Evolutionary conservation across 164 flowering plant species (phyloP).

Genomic region (Stephania japonica): DNA sequence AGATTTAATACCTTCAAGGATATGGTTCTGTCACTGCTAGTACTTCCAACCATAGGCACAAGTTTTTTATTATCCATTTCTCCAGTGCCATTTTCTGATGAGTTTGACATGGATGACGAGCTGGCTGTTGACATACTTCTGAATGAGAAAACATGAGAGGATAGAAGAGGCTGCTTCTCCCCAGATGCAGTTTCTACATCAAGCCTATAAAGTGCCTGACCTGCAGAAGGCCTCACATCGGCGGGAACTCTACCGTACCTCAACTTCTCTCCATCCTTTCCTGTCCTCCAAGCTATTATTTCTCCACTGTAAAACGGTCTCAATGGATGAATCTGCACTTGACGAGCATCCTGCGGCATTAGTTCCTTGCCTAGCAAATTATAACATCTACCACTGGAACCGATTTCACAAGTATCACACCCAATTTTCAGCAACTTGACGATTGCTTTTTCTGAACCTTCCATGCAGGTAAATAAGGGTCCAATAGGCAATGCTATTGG

Average conservation of each 20-base stretch:
- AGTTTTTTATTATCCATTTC: constrained; percentile 20
- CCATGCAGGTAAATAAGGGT: constrained; percentile 62
- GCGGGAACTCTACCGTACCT: constrained; percentile 88
- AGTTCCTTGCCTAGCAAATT: constrained; percentile 64
- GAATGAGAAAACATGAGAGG: constrained; percentile 89
- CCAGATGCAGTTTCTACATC: constrained; percentile 71
- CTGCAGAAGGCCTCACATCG: constrained; percentile 84
- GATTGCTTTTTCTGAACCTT: constrained; percentile 52
- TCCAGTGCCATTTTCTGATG: constrained; percentile 19
- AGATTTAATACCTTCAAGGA: constrained; percentile 49
- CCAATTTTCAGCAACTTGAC: constrained; percentile 50
- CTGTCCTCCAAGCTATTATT: constrained; percentile 84
- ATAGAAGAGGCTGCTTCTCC: constrained; percentile 52
- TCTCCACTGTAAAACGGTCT: constrained; percentile 94
- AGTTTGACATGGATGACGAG: constrained; percentile 34
- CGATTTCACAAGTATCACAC: constrained; percentile 35
- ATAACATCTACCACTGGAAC: constrained; percentile 23
- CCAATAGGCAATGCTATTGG: constrained; percentile 64
- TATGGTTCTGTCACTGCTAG: constrained; percentile 27
- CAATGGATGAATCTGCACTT: constrained; percentile 87
- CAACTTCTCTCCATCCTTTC: constrained; percentile 72
- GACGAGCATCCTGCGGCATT: constrained; percentile 71
- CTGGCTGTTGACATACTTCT: constrained; percentile 40
- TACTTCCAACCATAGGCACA: constrained; percentile 15
- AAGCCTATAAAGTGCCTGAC: constrained; percentile 89